These are phyloP conservation scores for Buddleja alternifolia DNA, from an alignment of 257 asterid genomes.

Conservation along the genomic window DNA sequence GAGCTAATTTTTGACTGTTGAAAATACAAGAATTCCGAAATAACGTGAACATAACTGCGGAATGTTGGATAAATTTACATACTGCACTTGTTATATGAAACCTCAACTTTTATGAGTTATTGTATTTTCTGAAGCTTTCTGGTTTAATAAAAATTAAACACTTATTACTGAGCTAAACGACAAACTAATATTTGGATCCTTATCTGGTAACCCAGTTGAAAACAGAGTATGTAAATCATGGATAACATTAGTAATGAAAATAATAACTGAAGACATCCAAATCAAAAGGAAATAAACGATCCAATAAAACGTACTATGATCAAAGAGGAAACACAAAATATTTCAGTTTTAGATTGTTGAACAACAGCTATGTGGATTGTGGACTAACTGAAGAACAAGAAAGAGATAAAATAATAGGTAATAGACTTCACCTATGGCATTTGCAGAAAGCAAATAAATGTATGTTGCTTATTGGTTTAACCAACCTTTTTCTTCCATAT, in stretches of 20 bases:
- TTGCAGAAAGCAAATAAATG: constrained; percentile 14
- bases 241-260: neutral
- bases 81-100: neutral
- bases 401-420: neutral
- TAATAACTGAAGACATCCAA: neutral
- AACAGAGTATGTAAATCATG: neutral
- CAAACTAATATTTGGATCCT: constrained; percentile 9
- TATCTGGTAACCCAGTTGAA: neutral
- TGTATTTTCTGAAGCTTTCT: neutral
- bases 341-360: neutral
- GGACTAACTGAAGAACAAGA: neutral
- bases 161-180: constrained; percentile 14
- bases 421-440: neutral
- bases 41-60: neutral
- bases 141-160: neutral
- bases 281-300: neutral
- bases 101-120: neutral
- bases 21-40: neutral
- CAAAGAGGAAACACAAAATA: neutral
- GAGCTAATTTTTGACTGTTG: neutral
- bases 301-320: neutral
- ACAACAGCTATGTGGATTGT: neutral
- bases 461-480: constrained; percentile 8
- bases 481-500: constrained; percentile 92
- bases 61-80: neutral